Base-by-base conservation (phyloP, 2,329 filamentous ascomycete genomes). In the Colletotrichum eleusines region DNA sequence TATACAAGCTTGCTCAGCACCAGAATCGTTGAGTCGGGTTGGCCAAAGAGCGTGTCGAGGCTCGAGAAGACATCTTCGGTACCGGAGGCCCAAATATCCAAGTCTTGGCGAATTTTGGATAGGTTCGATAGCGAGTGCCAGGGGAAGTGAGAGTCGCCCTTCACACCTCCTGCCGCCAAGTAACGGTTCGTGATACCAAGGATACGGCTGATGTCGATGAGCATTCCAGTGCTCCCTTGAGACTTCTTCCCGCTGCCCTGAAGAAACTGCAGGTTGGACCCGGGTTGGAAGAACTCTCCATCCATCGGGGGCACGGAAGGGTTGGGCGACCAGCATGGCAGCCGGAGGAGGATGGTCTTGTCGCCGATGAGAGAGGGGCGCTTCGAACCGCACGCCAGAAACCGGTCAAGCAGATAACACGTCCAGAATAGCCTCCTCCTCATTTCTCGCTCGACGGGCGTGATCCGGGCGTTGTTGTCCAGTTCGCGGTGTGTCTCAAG, bases 71-170 rank as follows among this genome's bases (percentile, higher is more conserved):
- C 88, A 72, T 94, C 92, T 73, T 93, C 91, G 0, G 93, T 94
- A 14, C 92, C 93, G 0, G 92, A 90, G 1, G 93, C 92, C 94
- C 94, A 97, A 40, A 93, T 88, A 77, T 97, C 93, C 31, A 97
- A 84, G 76, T 96, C 93, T 73, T 95, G 92, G 38, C 93, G 88
- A 73, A 97, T 96, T 77, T 94, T 94, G 63, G 94, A 96, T 2
- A 97, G 84, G 72, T 92, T 95, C 7, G 94, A 97, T 26, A 95
- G 86, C 1, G 93, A 90, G 78, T 97, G 94, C 94, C 94, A 97
- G 12, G 94, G 94, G 74, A 97, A 97, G 79, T 97, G 94, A 0
- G 93, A 94, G 77, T 97, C 94, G 38, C 93, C 93, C 80, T 95
- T 96, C 66, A 96, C 93, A 42, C 94, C 94, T 8, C 94, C 94